Evolutionary conservation across 768 basidiomycete genomes (phyloP).

Genomic region (Tephrocybe sp.): DNA sequence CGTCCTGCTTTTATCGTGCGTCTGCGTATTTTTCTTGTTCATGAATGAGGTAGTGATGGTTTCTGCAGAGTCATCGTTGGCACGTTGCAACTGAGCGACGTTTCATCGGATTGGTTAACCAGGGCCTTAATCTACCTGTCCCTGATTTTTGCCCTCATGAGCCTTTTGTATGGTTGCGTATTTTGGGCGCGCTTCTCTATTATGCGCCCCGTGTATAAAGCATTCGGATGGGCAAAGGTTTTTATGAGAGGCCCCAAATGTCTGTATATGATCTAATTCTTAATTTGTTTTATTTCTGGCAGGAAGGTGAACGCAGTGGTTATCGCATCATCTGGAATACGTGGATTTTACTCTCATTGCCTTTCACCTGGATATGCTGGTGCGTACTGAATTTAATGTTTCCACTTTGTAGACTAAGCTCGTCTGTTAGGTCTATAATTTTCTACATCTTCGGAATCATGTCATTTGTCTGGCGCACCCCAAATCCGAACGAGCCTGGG

Average conservation of each 20-base stretch:
- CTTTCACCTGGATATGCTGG: slow-evolving; percentile 70
- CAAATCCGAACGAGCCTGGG: too few species aligned
- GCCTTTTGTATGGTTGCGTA: slow-evolving; percentile 69
- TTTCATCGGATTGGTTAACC: slow-evolving; percentile 54
- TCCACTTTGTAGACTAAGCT: too few species aligned
- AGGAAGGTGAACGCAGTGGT: slow-evolving; percentile 12
- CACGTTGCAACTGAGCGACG: slow-evolving; percentile 55
- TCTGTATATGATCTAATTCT: neutral
- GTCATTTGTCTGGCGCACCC: slow-evolving; percentile 68
- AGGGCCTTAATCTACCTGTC: slow-evolving; percentile 60
- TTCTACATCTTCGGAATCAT: slow-evolving; percentile 60
- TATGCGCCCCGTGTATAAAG: slow-evolving; percentile 70
- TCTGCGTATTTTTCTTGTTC: neutral
- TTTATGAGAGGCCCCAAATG: neutral
- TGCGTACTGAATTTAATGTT: slow-evolving; percentile 18
- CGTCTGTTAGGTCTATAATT: slow-evolving; percentile 68
- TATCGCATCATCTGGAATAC: slow-evolving; percentile 44
- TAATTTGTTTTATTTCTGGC: neutral
- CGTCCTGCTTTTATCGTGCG: slow-evolving; percentile 50
- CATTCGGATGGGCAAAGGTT: slow-evolving; percentile 56
- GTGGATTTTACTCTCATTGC: slow-evolving; percentile 61
- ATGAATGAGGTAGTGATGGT: neutral
- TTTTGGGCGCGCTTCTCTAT: slow-evolving; percentile 69
- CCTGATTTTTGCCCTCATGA: slow-evolving; percentile 66
- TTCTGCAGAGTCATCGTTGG: slow-evolving; percentile 58